phyloP scores from a whole-genome alignment of 306 rosid species.

The Malus domestica region ASM211411v1 NC_041790.1:3563001-3563500 shows the following conservation, averaged over 20 bases:
- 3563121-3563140: neutral
- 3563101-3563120: neutral
- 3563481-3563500: constrained; percentile 23
- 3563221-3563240: constrained; percentile 93
- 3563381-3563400: neutral
- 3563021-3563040: constrained; percentile 80
- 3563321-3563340: constrained; percentile 30
- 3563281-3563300: constrained; percentile 59
- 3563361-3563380: neutral
- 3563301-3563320: constrained; percentile 20
- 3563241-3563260: constrained; percentile 44
- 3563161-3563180: constrained; percentile 8
- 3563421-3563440: constrained; percentile 22
- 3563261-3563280: constrained; percentile 73
- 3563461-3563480: constrained; percentile 24
- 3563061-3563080: constrained; percentile 95
- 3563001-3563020: constrained; percentile 27
- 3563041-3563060: constrained; percentile 73
- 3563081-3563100: constrained; percentile 66
- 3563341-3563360: constrained; percentile 25
- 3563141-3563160: neutral
- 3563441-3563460: constrained; percentile 16
- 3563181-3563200: constrained; percentile 13
- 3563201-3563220: constrained; percentile 77
- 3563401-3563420: neutral